Conservation (phyloP, 2,329 filamentous ascomycete species). For the Purpureocillium takamizusanense region DNA sequence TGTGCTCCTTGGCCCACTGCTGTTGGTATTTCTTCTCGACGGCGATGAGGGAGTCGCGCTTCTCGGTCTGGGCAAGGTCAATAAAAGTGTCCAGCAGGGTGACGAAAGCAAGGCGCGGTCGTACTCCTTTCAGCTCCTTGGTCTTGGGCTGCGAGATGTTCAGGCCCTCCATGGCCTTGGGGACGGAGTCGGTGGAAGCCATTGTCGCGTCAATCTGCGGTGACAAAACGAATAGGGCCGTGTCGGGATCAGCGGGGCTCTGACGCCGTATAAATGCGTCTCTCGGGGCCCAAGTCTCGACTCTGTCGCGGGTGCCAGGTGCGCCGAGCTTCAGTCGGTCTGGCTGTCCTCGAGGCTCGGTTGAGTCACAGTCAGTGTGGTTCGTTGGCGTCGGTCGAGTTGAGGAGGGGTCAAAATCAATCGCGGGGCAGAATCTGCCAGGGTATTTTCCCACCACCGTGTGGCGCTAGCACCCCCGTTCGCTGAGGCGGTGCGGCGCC, state of each 20-base stretch:
- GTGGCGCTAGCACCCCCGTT: constrained; percentile 10
- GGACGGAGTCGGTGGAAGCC: constrained; percentile 29
- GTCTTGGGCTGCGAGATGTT: constrained; percentile 41
- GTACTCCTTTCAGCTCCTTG: constrained; percentile 50
- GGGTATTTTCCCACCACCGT: constrained; percentile 4
- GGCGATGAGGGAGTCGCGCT: constrained; percentile 71
- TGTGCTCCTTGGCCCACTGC: constrained; percentile 38
- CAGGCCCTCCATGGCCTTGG: constrained; percentile 41
- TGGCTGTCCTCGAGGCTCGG: no score
- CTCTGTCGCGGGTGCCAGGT: constrained; percentile 5
- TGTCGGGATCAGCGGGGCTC: no score
- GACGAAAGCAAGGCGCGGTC: constrained; percentile 12
- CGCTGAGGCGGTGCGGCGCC: constrained; percentile 13
- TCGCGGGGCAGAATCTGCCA: constrained; percentile 20
- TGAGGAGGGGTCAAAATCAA: constrained; percentile 25
- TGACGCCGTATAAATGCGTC: constrained; percentile 1
- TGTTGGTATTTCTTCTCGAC: constrained; percentile 90
- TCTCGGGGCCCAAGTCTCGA: not conserved
- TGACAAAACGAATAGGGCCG: not conserved
- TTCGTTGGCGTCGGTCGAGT: not conserved
- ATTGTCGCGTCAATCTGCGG: constrained; percentile 19
- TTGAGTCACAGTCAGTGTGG: constrained; percentile 19
- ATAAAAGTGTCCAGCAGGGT: not conserved
- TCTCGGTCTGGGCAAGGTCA: constrained; percentile 56
- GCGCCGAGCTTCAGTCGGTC: constrained; percentile 2